Evolutionary conservation across 345 rosid species (phyloP), one percentile per base, ranked within the genome.

Genomic region (Populus euphratica): DNA sequence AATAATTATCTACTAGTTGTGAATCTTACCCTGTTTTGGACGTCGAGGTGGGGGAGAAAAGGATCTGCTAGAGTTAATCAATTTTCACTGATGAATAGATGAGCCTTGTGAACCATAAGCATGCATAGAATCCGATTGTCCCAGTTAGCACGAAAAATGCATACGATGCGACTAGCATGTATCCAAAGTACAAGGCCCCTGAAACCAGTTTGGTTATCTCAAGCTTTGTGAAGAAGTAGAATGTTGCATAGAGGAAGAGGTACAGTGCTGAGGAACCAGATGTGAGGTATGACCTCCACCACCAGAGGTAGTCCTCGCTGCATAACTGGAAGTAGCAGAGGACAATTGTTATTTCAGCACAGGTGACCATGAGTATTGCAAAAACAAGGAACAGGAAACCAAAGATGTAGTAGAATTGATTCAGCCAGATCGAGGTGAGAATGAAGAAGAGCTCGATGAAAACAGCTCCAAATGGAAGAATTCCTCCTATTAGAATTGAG

Each of bases 221-320:
- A 4, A 91, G 96, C 86, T 91, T 91, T 16, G 93, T 91, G 89
- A 91, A 91, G 90, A 91, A 91, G 86, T 91, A 91, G 83, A 91
- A 91, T 6, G 92, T 85, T 0, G 96, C 93, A 3, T 91, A 91
- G 23, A 90, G 90, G 82, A 90, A 90, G 73, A 91, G 92, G 73
- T 91, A 91, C 0, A 91, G 43, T 0, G 96, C 93, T 10, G 96
- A 91, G 25, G 96, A 91, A 79, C 93, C 96, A 9, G 96, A 88
- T 25, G 93, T 91, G 25, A 91, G 90, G 85, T 91, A 91, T n/a
- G 96, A 90, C 79, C 96, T 91, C 96, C 96, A 91, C 96, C 96
- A 91, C 92, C 96, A 91, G 4, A 88, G 87, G 75, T 91, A 91
- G 83, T 91, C 96, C 76, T 91, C 93, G 50, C 96, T 90, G 87